A percentile compares a stretch with the other conserved stretches of the same genome.
Conservation (phyloP, 768 basidiomycete genomes). For the Suillus subluteus region DNA sequence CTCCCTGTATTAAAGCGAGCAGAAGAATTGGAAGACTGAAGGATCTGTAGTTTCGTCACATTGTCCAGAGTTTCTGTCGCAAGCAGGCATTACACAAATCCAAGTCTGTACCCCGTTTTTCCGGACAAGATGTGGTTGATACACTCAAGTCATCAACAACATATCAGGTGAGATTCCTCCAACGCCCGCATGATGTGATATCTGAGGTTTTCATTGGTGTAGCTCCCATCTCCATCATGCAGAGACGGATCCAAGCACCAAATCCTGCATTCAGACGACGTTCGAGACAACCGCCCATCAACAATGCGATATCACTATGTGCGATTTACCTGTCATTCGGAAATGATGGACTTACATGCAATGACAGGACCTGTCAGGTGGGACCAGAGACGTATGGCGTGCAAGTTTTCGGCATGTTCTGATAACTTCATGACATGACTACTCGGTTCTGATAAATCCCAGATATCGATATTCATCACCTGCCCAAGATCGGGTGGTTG, state of each 20-base stretch:
- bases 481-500: slow-evolving; percentile 11
- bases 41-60: neutral
- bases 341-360: neutral
- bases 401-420: neutral
- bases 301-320: neutral
- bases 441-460: neutral
- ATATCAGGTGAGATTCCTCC: neutral
- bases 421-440: neutral
- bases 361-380: neutral
- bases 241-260: neutral
- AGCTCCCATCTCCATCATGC: slow-evolving; percentile 1
- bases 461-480: slow-evolving; percentile 8
- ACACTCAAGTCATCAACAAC: neutral
- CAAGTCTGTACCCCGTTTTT: neutral
- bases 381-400: neutral
- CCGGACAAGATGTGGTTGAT: neutral
- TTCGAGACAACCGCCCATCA: neutral
- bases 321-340: neutral
- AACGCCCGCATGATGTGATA: neutral
- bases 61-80: neutral
- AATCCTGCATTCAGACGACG: neutral
- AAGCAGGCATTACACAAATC: too few species aligned
- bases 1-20: neutral
- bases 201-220: neutral
- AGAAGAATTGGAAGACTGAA: too few species aligned